These are phyloP conservation scores for Cutaneotrichosporon sp. DNA, from an alignment of 1,284 basidiomycete species.

Conservation along the genomic window DNA sequence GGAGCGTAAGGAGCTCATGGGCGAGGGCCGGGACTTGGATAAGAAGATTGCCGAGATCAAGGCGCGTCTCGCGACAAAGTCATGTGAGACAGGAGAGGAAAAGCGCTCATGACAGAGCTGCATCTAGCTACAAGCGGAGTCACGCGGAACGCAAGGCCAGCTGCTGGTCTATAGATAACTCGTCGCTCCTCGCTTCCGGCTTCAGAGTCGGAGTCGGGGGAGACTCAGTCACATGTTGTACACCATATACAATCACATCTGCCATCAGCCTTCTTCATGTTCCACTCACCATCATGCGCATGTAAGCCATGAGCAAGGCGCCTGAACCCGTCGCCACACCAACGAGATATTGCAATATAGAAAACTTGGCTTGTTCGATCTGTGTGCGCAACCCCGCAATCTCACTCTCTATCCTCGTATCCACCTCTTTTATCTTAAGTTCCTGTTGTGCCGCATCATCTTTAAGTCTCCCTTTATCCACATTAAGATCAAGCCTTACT, in stretches of 20 bases:
- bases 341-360: constrained; percentile 51
- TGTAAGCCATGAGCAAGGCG: constrained; percentile 51
- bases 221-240: background rate
- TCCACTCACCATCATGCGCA: constrained; percentile 48
- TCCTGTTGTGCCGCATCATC: constrained; percentile 92
- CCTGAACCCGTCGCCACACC: constrained; percentile 54
- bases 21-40: constrained; percentile 33
- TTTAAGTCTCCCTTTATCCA: constrained; percentile 91
- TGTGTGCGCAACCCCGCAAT: constrained; percentile 85
- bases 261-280: background rate
- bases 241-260: background rate
- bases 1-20: constrained; percentile 37
- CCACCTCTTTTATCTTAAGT: constrained; percentile 96
- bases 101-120: background rate
- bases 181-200: too few species aligned
- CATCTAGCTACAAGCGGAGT: background rate
- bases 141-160: background rate
- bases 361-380: constrained; percentile 83
- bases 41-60: constrained; percentile 31
- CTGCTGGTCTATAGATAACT: background rate
- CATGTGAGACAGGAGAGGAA: background rate
- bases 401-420: constrained; percentile 95
- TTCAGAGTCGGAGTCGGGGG: too few species aligned
- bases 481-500: constrained; percentile 89
- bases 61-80: background rate